Percentiles rank a stretch among this genome's conserved stretches.
phyloP scores from a whole-genome alignment of 2,329 filamentous ascomycete species.

The Teratosphaeria destructans region DNA sequence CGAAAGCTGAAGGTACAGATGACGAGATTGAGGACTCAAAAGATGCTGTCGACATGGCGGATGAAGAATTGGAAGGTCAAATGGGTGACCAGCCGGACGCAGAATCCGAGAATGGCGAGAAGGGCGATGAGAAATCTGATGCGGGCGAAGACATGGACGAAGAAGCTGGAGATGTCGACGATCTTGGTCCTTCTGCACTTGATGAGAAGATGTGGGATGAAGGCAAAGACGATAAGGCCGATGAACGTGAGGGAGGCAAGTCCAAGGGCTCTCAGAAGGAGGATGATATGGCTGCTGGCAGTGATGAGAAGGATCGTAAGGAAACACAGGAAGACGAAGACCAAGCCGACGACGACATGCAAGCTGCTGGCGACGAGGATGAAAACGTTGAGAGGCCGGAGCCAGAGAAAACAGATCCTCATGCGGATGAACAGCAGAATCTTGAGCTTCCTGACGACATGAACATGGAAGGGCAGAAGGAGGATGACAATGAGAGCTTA shows the following conservation, averaged over 20 bases:
- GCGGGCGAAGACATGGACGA: constrained; percentile 57
- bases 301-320: constrained; percentile 26
- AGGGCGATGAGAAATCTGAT: constrained; percentile 45
- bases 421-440: constrained; percentile 70
- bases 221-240: constrained; percentile 63
- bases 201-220: constrained; percentile 99
- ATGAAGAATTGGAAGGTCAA: constrained; percentile 83
- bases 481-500: constrained; percentile 13
- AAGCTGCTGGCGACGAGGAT: constrained; percentile 24
- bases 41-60: constrained; percentile 84
- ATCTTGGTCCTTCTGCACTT: constrained; percentile 76
- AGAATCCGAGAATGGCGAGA: constrained; percentile 36
- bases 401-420: constrained; percentile 53
- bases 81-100: constrained; percentile 62
- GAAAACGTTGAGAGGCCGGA: constrained; percentile 45
- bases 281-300: constrained; percentile 35
- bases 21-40: constrained; percentile 65
- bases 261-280: constrained; percentile 39
- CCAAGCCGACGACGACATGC: constrained; percentile 48
- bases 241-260: constrained; percentile 65
- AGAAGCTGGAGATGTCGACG: constrained; percentile 81
- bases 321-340: constrained; percentile 46
- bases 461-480: constrained; percentile 55
- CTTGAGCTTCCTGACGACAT: constrained; percentile 82
- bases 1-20: constrained; percentile 41